Conservation (phyloP, 2,329 filamentous ascomycete genomes). For the Ophioceras dolichostomum region DNA sequence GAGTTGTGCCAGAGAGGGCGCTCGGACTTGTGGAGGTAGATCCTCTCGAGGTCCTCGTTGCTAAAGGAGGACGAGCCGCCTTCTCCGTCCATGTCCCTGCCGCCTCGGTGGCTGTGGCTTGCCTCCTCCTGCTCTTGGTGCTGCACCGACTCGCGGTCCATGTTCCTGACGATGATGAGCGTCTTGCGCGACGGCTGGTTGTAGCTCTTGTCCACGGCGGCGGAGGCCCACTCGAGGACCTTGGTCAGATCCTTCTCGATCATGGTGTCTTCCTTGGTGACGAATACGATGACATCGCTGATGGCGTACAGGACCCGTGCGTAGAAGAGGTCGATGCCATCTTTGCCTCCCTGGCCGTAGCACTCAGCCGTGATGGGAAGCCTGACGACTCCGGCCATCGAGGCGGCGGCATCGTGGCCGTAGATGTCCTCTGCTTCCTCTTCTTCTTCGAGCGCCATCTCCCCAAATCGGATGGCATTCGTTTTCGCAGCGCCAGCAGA, state of each 20-base stretch:
- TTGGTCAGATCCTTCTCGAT: constrained; percentile 4
- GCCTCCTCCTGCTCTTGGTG: no score
- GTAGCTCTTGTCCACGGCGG: constrained; percentile 8
- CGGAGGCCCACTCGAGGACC: constrained; percentile 10
- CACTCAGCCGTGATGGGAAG: not conserved
- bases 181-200: constrained; percentile 11
- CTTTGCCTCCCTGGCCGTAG: constrained; percentile 8
- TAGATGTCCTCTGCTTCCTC: not conserved
- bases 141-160: constrained; percentile 5
- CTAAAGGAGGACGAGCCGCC: not conserved
- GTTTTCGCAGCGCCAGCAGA: constrained; percentile 7
- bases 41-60: not conserved
- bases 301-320: constrained; percentile 11
- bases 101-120: no score
- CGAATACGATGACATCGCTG: constrained; percentile 13
- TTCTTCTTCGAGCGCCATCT: no score
- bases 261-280: constrained; percentile 9
- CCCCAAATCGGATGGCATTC: no score
- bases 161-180: constrained; percentile 11
- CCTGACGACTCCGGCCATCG: not conserved
- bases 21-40: not conserved
- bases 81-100: not conserved
- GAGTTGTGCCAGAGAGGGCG: constrained; percentile 1
- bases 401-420: no score
- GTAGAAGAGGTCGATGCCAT: constrained; percentile 11